Evolutionary conservation across 306 rosid genomes (phyloP).

Genomic region (Prunus mira): DNA sequence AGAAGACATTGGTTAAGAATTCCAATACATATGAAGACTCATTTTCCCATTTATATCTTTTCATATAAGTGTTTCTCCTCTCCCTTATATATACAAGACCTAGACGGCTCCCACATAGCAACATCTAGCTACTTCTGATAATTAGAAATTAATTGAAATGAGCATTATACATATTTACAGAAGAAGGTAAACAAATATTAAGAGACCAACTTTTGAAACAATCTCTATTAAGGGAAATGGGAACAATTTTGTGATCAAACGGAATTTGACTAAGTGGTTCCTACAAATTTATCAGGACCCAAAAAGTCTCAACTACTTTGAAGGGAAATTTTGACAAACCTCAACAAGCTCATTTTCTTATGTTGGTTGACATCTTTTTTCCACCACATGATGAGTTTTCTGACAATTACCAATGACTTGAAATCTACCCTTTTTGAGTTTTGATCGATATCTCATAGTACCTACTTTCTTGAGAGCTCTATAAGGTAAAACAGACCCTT

Average conservation of each 20-base stretch:
- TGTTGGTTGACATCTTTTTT: neutral
- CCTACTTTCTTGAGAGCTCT: neutral
- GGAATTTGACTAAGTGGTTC: neutral
- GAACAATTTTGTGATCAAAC: too few relatives aligned
- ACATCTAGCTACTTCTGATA: neutral
- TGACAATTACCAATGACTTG: neutral
- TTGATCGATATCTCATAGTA: neutral
- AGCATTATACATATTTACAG: neutral
- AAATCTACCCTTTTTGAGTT: neutral
- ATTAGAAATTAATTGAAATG: neutral
- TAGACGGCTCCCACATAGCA: neutral
- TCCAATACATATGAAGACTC: neutral
- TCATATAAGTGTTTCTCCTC: neutral
- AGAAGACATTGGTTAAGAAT: neutral
- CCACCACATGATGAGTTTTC: neutral
- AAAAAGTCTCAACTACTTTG: neutral
- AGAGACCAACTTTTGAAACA: too few relatives aligned
- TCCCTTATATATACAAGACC: neutral
- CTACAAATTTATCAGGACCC: neutral
- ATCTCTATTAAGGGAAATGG: too few relatives aligned
- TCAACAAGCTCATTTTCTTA: neutral
- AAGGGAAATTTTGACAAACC: neutral
- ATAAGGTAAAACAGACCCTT: neutral
- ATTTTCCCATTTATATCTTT: neutral
- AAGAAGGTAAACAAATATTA: neutral